A percentile compares a stretch with the other conserved stretches of the same genome.
Evolutionary conservation across 2,329 filamentous ascomycete species (phyloP).

Genomic region (Periconia sp.): DNA sequence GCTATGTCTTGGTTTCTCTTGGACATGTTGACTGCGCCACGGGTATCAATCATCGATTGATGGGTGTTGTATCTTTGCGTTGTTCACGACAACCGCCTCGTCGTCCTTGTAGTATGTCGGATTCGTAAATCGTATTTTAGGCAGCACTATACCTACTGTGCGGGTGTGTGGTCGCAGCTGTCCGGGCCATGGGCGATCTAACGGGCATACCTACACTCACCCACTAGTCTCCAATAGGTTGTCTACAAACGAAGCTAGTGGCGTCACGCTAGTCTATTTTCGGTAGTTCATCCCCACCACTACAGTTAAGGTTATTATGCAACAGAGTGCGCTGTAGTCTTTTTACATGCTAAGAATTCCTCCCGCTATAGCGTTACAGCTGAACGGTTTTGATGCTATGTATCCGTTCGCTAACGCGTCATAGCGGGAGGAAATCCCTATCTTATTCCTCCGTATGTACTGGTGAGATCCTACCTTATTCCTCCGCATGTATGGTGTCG

Average conservation of each 20-base stretch:
- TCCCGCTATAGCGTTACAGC: neutral
- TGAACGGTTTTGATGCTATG: neutral
- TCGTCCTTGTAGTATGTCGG: too few species aligned
- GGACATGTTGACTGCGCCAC: neutral
- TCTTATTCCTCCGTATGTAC: too few species aligned
- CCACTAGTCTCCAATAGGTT: slow-evolving; percentile 11
- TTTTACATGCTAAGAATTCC: slow-evolving; percentile 3
- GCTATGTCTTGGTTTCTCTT: neutral
- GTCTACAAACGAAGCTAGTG: slow-evolving; percentile 9
- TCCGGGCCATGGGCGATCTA: neutral
- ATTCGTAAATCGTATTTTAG: too few species aligned
- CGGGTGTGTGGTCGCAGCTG: neutral
- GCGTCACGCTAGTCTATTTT: too few species aligned
- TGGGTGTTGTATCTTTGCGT: too few species aligned
- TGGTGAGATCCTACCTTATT: slow-evolving; percentile 4
- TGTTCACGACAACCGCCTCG: too few species aligned
- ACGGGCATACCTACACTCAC: neutral
- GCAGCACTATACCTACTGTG: too few species aligned
- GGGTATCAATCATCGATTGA: too few species aligned
- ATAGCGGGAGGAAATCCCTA: neutral
- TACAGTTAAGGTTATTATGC: slow-evolving; percentile 14
- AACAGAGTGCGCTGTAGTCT: neutral
- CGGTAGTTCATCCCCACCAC: neutral
- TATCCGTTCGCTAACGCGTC: slow-evolving; percentile 3
- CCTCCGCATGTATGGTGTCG: slow-evolving; percentile 6